Conservation (phyloP, 495 filamentous ascomycete genomes). For the Aspergillus ostianus region DNA sequence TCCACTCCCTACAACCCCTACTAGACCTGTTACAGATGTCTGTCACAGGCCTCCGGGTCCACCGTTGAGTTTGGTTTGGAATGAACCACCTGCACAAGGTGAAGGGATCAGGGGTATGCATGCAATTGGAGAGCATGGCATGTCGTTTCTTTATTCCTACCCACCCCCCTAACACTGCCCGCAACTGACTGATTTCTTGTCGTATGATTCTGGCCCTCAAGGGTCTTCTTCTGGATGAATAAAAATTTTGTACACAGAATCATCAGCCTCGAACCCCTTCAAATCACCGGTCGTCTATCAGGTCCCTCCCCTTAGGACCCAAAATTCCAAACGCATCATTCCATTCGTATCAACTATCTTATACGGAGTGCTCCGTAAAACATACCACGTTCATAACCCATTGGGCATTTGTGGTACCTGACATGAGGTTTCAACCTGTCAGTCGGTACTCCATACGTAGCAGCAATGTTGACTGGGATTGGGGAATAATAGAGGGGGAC, state of each 20-base stretch:
- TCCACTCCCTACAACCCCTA: conserved; percentile 11
- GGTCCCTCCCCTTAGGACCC: background rate
- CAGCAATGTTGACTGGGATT: background rate
- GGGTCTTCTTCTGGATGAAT: background rate
- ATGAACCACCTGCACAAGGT: conserved; percentile 12
- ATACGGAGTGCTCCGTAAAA: background rate
- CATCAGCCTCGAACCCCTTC: background rate
- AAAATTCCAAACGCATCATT: too few relatives aligned
- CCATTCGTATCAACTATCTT: background rate
- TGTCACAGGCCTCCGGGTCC: conserved; percentile 21
- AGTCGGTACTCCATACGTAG: background rate
- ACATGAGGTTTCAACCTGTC: background rate
- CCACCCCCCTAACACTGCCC: too few relatives aligned
- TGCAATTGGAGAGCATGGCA: background rate
- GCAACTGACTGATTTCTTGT: background rate
- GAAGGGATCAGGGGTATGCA: conserved; percentile 14
- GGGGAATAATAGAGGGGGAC: background rate
- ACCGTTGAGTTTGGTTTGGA: conserved; percentile 15
- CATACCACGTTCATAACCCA: background rate
- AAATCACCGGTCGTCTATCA: background rate
- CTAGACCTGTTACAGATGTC: conserved; percentile 15
- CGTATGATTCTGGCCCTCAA: background rate
- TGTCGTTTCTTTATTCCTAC: background rate
- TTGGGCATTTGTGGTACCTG: background rate
- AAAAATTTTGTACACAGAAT: background rate